phyloP scores from a whole-genome alignment of 768 basidiomycete species.

The Hygrophoropsis aurantiaca region DNA sequence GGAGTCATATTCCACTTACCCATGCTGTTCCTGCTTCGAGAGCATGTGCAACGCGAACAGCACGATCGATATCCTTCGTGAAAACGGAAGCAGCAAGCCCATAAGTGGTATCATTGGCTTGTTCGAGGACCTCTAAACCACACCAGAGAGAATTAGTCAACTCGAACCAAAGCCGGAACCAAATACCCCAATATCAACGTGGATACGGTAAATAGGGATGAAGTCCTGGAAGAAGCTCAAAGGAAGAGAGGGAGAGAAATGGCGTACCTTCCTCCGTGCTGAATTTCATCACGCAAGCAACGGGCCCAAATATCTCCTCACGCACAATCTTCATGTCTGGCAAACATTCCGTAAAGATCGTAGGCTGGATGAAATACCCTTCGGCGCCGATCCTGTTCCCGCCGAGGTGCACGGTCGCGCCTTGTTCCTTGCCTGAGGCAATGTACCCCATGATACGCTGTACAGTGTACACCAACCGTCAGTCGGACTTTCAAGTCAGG shows the following conservation, averaged over 20 bases:
- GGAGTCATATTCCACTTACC: slow-evolving; percentile 41
- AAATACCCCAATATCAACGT: too few species aligned
- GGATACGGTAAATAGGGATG: not conserved
- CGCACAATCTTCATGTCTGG: slow-evolving; percentile 46
- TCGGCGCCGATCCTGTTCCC: slow-evolving; percentile 41
- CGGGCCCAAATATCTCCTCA: slow-evolving; percentile 47
- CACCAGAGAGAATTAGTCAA: too few species aligned
- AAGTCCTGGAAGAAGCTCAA: not conserved
- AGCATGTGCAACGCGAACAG: slow-evolving; percentile 38
- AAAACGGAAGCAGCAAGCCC: slow-evolving; percentile 53
- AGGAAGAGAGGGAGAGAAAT: not conserved
- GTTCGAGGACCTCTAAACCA: slow-evolving; percentile 26
- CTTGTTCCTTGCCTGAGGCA: slow-evolving; percentile 46
- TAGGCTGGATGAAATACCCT: slow-evolving; percentile 48
- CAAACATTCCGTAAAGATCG: slow-evolving; percentile 43
- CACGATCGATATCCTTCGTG: slow-evolving; percentile 42
- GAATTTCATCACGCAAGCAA: slow-evolving; percentile 47
- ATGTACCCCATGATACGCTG: slow-evolving; percentile 51
- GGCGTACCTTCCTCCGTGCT: slow-evolving; percentile 34
- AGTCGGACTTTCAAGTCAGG: not conserved
- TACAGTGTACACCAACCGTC: not conserved
- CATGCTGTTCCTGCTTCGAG: slow-evolving; percentile 59
- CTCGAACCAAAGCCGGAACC: too few species aligned
- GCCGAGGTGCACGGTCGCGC: slow-evolving; percentile 46
- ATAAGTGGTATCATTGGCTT: slow-evolving; percentile 46